Percentiles rank a stretch among this genome's conserved stretches.
phyloP scores from a whole-genome alignment of 192 early-diverging fungal species.

The Obelidium mucronatum region DNA sequence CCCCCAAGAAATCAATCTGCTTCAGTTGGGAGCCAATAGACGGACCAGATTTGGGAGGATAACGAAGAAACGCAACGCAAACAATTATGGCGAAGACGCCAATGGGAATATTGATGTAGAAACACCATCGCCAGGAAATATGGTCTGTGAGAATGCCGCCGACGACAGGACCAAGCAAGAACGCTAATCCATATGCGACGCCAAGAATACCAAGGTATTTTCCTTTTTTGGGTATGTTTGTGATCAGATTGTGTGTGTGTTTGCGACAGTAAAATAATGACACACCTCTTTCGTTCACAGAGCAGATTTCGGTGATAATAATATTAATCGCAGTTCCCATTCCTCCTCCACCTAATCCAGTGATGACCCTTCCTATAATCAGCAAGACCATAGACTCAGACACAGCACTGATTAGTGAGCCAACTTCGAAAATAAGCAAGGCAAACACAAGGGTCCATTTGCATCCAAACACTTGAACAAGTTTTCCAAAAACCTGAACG shows the following conservation, averaged over 20 bases:
- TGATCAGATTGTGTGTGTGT: conserved; percentile 48
- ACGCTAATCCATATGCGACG: conserved; percentile 72
- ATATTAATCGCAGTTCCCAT: conserved; percentile 78
- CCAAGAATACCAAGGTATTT: conserved; percentile 80
- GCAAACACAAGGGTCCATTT: conserved; percentile 72
- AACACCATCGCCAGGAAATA: conserved; percentile 50
- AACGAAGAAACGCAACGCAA: conserved; percentile 62
- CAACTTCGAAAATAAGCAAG: conserved; percentile 74
- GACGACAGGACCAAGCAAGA: conserved; percentile 78
- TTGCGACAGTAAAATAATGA: conserved; percentile 54
- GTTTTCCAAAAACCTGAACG: conserved; percentile 56
- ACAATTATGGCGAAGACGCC: conserved; percentile 64
- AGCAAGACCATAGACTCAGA: conserved; percentile 61
- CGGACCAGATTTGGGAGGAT: conserved; percentile 61
- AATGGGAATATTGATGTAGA: conserved; percentile 82
- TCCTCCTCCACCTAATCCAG: conserved; percentile 78
- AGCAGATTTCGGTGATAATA: conserved; percentile 30
- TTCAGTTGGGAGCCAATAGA: conserved; percentile 62
- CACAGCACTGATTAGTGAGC: conserved; percentile 56
- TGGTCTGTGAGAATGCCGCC: conserved; percentile 78
- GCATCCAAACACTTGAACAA: conserved; percentile 89
- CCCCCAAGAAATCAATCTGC: conserved; percentile 74
- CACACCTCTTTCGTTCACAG: conserved; percentile 54
- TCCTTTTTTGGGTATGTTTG: conserved; percentile 40
- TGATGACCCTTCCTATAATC: conserved; percentile 75